Base-by-base conservation (phyloP, 176 grass and related monocot species). In the Cocos nucifera region DNA sequence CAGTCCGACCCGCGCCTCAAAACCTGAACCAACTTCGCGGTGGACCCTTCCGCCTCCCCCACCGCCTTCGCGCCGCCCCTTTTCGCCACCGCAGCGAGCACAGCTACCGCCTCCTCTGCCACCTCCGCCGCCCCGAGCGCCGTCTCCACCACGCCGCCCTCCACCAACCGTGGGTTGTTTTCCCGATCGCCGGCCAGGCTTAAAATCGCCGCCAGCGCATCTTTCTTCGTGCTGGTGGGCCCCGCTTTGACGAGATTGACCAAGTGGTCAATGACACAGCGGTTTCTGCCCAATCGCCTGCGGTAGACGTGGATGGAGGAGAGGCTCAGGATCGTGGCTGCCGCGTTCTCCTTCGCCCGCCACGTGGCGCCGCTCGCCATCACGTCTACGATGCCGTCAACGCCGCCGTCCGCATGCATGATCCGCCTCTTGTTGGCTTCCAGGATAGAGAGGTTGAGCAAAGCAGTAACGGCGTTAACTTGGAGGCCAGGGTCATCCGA, bases 341-440 rank as follows among this genome's bases (percentile, higher is more conserved):
- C 84, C 5, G 93, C 88, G 56, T 92, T 92, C 70, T 89, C 93
- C 79, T 89, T 98, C 28, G 83, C 84, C 15, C 82, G 78, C 88
- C 93, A 98, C 19, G 84, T 76, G 22, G 69, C 63, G 25, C 93
- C 93, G 10, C 75, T 65, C 57, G 63, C 62, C 63, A 98, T 70
- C 52, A 83, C 66, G 15, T 89, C 79, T 23, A 68, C 58, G 27
- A 98, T 66, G 1, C 78, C 88, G 23, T 92, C 84, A 1, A 84
- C 30, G 22, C 73, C 84, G 64, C 93, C 88, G 32, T 98, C 82
- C 3, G 76, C 79, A 69, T 92, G 88, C 93, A 98, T 93, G 67
- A 98, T 86, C 56, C 78, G 88, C 78, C 82, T 82, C 77, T 89
- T 92, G 84, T 98, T 98, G 25, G 88, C 81, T 55, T 98, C 93